phyloP scores from a whole-genome alignment of 345 rosid genomes.

The Eucalyptus camaldulensis region DNA sequence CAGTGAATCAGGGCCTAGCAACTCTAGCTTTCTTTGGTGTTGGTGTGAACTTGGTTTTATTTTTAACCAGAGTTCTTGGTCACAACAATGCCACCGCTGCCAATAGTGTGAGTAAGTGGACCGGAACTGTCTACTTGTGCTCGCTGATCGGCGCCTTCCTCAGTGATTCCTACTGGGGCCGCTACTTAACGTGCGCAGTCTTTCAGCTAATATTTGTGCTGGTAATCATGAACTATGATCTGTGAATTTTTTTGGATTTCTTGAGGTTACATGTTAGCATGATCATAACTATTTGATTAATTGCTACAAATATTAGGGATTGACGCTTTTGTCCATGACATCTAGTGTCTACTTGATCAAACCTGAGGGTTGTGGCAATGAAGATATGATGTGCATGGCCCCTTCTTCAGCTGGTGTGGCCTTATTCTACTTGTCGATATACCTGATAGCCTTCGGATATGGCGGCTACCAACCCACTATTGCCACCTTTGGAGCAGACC shows the following conservation, averaged over 20 bases:
- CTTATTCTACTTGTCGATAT: conserved; percentile 53
- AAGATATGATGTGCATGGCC: conserved; percentile 16
- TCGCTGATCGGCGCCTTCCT: conserved; percentile 88
- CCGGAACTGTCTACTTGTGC: conserved; percentile 84
- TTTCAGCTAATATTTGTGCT: conserved; percentile 36
- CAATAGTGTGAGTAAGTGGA: conserved; percentile 85
- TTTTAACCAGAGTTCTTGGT: conserved; percentile 69
- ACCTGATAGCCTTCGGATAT: conserved; percentile 74
- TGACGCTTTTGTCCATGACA: conserved; percentile 36
- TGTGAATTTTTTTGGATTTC: neutral
- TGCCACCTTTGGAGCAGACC: conserved; percentile 86
- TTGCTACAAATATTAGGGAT: conserved; percentile 24
- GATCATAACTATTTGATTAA: neutral
- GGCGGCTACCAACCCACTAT: conserved; percentile 88
- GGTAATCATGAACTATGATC: conserved; percentile 12
- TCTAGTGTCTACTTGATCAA: conserved; percentile 57
- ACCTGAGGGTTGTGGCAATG: conserved; percentile 70
- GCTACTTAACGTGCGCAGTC: conserved; percentile 61
- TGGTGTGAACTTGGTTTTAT: conserved; percentile 75
- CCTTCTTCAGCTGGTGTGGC: conserved; percentile 25
- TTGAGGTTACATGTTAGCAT: neutral
- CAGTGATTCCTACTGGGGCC: conserved; percentile 96
- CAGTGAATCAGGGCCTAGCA: conserved; percentile 79
- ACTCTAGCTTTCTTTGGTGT: conserved; percentile 94
- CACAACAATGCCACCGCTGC: conserved; percentile 80